Evolutionary conservation across 805 yeast species (phyloP).

Genomic region (Kazachstania taianensis): DNA sequence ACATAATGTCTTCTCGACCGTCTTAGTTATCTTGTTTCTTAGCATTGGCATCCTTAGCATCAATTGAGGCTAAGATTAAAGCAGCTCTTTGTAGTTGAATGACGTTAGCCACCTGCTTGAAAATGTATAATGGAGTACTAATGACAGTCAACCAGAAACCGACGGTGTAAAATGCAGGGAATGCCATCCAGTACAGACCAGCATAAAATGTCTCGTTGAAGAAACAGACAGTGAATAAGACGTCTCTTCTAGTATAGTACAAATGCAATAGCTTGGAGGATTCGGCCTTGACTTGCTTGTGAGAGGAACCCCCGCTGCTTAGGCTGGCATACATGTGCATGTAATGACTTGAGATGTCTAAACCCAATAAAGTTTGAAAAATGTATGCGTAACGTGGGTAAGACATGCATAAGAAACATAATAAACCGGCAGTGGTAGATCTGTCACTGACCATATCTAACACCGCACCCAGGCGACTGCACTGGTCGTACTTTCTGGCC

Average conservation of each 20-base stretch:
- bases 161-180: slow-evolving; percentile 37
- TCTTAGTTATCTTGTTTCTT: no score
- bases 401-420: slow-evolving; percentile 71
- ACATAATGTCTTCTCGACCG: no score
- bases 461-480: slow-evolving; percentile 90
- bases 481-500: slow-evolving; percentile 81
- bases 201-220: slow-evolving; percentile 89
- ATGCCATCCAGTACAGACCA: slow-evolving; percentile 72
- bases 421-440: slow-evolving; percentile 89
- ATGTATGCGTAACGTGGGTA: slow-evolving; percentile 48
- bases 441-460: slow-evolving; percentile 98
- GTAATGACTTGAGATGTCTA: slow-evolving; percentile 88
- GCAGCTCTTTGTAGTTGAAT: slow-evolving; percentile 86
- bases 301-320: slow-evolving; percentile 67
- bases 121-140: slow-evolving; percentile 77
- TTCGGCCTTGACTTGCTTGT: slow-evolving; percentile 69
- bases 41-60: slow-evolving; percentile 33
- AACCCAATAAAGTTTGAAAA: slow-evolving; percentile 77
- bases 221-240: slow-evolving; percentile 81
- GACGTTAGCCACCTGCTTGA: slow-evolving; percentile 84
- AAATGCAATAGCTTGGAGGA: slow-evolving; percentile 64
- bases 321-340: slow-evolving; percentile 97
- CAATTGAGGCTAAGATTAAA: slow-evolving; percentile 62
- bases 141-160: slow-evolving; percentile 49
- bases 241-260: slow-evolving; percentile 78